Evolutionary conservation across 768 basidiomycete genomes (phyloP), one percentile per base, ranked within the genome.

Genomic region (Leccinum ochraceum): DNA sequence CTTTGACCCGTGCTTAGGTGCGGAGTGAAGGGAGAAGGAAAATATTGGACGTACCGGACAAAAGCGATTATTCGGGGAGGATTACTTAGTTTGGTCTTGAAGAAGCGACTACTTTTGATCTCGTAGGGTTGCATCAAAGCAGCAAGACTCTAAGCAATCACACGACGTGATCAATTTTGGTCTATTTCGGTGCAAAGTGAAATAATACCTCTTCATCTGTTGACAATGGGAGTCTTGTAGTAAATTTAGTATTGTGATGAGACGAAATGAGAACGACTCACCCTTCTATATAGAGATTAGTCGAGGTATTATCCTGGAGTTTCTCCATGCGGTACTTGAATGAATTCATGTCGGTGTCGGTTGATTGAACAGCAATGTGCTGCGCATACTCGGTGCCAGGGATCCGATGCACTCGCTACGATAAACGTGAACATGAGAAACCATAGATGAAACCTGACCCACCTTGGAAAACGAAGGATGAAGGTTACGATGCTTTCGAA

Each of bases 381-480:
- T 79, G 79, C 8, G 86, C 80, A 66, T 88, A 89, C 49, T 79
- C 71, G 2, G 89, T 89, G 10, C 90, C 90, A 6, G 90, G 90
- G 50, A 93, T 92, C 69, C 91, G 90, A 75, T 93, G 90, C n/a
- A 88, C 79, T 76, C 81, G 83, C 83, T 84, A 61, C 37, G 32
- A 53, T 16, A 28, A 32, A 42, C 32, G 57, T 63, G 50, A 61
- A 32, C 59, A 24, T n/a, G 14, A 52, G 1, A 20, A 7, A 10
- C 7, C 26, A 22, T 11, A 16, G 37, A 63, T 13, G 24, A 61
- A 53, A 52, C 22, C 16, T 22, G 44, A 65, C 71, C 6, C 59
- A 88, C 92, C 83, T 94, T 93, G 57, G 92, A 92, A 69, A 92
- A 92, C 3, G 91, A 91, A 1, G 92, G 92, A 69, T 94, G 92